Percentiles rank a stretch among this genome's conserved stretches.
phyloP scores from a whole-genome alignment of 2,329 filamentous ascomycete genomes.

The Trichoderma endophyticum region DNA sequence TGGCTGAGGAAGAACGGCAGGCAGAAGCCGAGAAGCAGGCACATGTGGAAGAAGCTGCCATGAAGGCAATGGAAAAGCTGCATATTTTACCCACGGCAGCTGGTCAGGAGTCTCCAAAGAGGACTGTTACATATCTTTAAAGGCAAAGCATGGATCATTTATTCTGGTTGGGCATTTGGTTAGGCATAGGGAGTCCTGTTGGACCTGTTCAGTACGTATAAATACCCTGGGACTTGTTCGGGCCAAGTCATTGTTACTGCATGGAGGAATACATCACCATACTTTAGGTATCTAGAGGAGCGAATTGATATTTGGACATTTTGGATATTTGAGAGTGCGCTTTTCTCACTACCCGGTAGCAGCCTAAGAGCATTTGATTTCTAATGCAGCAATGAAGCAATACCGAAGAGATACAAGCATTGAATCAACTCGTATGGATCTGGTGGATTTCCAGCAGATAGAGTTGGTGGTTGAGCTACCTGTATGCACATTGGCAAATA shows the following conservation, averaged over 20 bases:
- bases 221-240: not conserved
- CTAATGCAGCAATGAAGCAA: not conserved
- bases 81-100: conserved; percentile 29
- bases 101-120: not conserved
- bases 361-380: not conserved
- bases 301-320: not conserved
- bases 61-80: conserved; percentile 41
- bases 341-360: not conserved
- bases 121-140: not conserved
- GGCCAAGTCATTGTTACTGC: not conserved
- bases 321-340: not conserved
- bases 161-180: not conserved
- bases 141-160: not conserved
- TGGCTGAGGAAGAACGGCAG: conserved; percentile 37
- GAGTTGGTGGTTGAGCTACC: not conserved
- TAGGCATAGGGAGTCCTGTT: not conserved
- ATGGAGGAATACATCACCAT: not conserved
- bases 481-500: not conserved
- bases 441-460: not conserved
- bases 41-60: conserved; percentile 28
- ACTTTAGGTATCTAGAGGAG: not conserved
- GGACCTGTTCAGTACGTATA: not conserved
- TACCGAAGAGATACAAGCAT: not conserved
- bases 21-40: conserved; percentile 39
- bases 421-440: not conserved